phyloP scores from a whole-genome alignment of 2,329 filamentous ascomycete genomes.

The Aphanocladium album region DNA sequence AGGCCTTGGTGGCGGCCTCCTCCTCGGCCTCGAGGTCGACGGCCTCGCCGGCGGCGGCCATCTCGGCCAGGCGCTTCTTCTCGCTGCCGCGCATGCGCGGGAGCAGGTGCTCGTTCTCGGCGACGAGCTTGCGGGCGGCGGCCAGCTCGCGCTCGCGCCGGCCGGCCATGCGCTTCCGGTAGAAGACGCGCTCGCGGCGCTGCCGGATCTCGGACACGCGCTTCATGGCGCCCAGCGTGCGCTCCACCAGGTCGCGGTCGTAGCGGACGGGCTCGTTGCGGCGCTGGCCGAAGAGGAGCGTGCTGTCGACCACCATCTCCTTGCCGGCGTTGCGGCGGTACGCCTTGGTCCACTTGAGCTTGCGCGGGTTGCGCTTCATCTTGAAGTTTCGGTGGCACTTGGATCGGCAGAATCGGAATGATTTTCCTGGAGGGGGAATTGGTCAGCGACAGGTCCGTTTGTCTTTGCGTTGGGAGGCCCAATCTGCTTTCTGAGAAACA shows the following conservation, averaged over 20 bases:
- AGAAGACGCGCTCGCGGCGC: slow-evolving; percentile 83
- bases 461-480: neutral
- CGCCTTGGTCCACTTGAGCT: slow-evolving; percentile 95
- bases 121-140: slow-evolving; percentile 79
- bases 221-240: slow-evolving; percentile 89
- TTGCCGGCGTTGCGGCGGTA: slow-evolving; percentile 78
- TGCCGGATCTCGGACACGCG: slow-evolving; percentile 79
- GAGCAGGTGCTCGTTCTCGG: slow-evolving; percentile 87
- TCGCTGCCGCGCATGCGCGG: slow-evolving; percentile 64
- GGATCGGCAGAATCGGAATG: slow-evolving; percentile 55
- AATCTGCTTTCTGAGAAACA: neutral
- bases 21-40: slow-evolving; percentile 39
- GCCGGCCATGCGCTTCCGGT: slow-evolving; percentile 88
- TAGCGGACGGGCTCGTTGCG: slow-evolving; percentile 95
- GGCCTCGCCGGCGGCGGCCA: slow-evolving; percentile 46
- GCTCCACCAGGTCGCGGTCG: slow-evolving; percentile 83
- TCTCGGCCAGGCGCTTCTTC: slow-evolving; percentile 53
- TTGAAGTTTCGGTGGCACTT: slow-evolving; percentile 73
- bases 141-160: slow-evolving; percentile 79
- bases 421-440: slow-evolving; percentile 29
- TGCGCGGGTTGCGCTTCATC: slow-evolving; percentile 97
- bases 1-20: slow-evolving; percentile 20
- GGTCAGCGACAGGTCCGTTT: neutral
- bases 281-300: slow-evolving; percentile 84
- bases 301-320: slow-evolving; percentile 87